A percentile compares a stretch with the other conserved stretches of the same genome.
Evolutionary conservation across 306 rosid genomes (phyloP).

Genomic region (Inga oerstediana): DNA sequence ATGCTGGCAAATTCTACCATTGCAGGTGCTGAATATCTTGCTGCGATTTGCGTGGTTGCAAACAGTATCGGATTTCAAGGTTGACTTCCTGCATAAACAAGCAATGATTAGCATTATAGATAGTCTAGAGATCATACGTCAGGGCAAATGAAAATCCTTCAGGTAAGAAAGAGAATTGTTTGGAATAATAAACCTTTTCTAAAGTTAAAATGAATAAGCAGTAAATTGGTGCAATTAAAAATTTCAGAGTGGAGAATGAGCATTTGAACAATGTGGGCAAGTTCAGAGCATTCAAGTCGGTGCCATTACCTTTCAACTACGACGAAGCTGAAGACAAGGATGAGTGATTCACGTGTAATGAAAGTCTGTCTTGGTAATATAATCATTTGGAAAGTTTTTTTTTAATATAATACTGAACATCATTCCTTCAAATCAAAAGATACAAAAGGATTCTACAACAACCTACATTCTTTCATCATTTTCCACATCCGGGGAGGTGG

Average conservation of each 20-base stretch:
- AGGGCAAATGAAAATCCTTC: constrained; percentile 80
- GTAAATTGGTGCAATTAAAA: neutral
- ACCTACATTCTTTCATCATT: too few relatives aligned
- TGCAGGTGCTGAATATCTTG: constrained; percentile 66
- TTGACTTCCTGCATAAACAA: constrained; percentile 47
- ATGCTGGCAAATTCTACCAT: constrained; percentile 12
- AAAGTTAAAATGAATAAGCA: neutral
- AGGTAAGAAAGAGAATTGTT: constrained; percentile 41
- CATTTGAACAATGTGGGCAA: constrained; percentile 83
- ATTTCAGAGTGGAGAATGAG: constrained; percentile 72
- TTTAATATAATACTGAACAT: too few relatives aligned
- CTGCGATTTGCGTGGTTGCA: constrained; percentile 80
- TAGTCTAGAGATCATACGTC: constrained; percentile 68
- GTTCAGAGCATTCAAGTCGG: constrained; percentile 74
- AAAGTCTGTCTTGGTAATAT: too few relatives aligned
- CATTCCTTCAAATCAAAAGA: too few relatives aligned
- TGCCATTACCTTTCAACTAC: constrained; percentile 75
- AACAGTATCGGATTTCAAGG: constrained; percentile 47
- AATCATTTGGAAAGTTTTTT: too few relatives aligned
- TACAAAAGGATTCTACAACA: too few relatives aligned
- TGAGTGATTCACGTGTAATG: constrained; percentile 1
- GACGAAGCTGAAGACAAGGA: constrained; percentile 64
- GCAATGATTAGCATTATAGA: constrained; percentile 50
- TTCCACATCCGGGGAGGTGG: too few relatives aligned
- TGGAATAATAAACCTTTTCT: neutral